phyloP scores from a whole-genome alignment of 2,329 filamentous ascomycete genomes.

The Pleomassaria siparia region DNA sequence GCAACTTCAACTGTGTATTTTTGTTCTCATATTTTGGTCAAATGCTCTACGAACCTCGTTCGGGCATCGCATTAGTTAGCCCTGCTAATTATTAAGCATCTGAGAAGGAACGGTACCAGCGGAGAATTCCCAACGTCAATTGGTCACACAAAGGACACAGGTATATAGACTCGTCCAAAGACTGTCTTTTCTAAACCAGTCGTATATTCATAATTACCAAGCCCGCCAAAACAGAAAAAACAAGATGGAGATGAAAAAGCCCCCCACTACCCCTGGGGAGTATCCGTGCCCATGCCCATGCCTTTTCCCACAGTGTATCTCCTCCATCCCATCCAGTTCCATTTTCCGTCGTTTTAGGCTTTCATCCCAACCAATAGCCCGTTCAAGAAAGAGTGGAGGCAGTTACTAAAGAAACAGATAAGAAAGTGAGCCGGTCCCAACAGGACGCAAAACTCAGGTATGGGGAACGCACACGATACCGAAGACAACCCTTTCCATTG shows the following conservation, averaged over 20 bases:
- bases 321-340: background rate
- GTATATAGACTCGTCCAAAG: too few species aligned
- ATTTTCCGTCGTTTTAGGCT: background rate
- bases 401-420: background rate
- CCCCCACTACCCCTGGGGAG: background rate
- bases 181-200: background rate
- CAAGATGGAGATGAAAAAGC: background rate
- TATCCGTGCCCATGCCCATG: background rate
- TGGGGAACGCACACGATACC: background rate
- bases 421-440: background rate
- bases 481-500: background rate
- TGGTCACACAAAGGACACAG: background rate
- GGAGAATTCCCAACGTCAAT: background rate
- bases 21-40: too few species aligned
- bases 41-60: too few species aligned
- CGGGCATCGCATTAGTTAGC: too few species aligned
- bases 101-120: too few species aligned
- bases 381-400: background rate
- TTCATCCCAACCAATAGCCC: background rate
- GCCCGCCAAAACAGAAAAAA: background rate
- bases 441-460: background rate
- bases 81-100: too few species aligned
- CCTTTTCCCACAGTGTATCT: background rate
- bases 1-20: background rate
- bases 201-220: background rate